Evolutionary conservation across 1,139 yeast species (phyloP).

Genomic region (Pichia sp.): DNA sequence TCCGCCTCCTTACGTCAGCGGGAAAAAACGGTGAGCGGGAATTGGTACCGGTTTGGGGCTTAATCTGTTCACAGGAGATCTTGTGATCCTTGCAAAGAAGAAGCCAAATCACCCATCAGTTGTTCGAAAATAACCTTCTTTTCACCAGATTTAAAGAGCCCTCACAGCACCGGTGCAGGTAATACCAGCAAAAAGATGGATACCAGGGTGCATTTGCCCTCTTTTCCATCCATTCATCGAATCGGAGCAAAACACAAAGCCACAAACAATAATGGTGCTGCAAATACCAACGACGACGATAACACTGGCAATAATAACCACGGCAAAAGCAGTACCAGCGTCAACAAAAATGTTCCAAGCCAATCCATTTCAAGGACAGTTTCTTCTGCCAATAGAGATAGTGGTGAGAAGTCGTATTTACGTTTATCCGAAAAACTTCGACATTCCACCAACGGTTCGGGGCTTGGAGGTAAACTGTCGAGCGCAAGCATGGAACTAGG

Average conservation of each 20-base stretch:
- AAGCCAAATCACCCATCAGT: not conserved
- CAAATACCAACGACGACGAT: not conserved
- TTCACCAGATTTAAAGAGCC: not conserved
- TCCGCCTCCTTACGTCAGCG: not conserved
- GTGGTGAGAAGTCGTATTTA: not conserved
- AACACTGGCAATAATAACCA: not conserved
- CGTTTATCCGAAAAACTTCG: slow-evolving; percentile 4
- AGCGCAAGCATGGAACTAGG: not conserved
- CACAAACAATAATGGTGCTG: not conserved
- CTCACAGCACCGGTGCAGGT: not conserved
- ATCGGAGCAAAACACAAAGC: slow-evolving; percentile 6
- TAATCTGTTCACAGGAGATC: not conserved
- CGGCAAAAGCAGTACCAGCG: not conserved
- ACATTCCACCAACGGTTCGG: slow-evolving; percentile 1
- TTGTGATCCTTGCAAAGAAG: not conserved
- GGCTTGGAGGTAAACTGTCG: not conserved
- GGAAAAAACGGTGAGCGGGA: not conserved
- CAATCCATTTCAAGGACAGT: not conserved
- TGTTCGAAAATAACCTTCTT: not conserved
- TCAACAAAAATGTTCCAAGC: not conserved
- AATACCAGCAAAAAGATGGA: slow-evolving; percentile 2
- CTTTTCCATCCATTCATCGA: slow-evolving; percentile 7
- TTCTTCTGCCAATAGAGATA: not conserved
- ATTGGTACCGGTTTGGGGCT: not conserved
- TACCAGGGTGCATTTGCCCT: slow-evolving; percentile 6